Base-by-base conservation (phyloP, 176 grass and related monocot species). In the Cymbopogon citratus region DNA sequence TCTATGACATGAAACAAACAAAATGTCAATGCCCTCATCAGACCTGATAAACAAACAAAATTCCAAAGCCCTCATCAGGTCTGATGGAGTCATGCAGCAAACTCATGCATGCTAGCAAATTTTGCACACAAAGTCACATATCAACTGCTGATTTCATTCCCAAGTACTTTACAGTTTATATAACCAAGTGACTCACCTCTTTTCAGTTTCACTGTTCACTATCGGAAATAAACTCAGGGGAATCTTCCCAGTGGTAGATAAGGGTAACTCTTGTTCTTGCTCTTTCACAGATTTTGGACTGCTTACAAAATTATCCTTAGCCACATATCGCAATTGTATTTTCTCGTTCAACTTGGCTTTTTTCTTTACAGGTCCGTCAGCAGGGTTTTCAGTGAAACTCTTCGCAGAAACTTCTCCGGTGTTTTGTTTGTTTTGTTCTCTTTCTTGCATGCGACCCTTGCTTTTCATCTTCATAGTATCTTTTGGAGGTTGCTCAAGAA, bases 131-230 rank as follows among this genome's bases (percentile, higher is more conserved):
- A 39, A 51, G 15, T 35, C 10, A 15, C 27, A 74, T 74, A 75
- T 81, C 8, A 56, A 73, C 1, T 77, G 41, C 2, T 24, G 15
- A 75, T 25, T 75, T 61, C 2, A 59, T 56, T 72, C 26, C 27
- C 14, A 66, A 61, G 65, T 75, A 40, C 61, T 66, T 25, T 60
- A 54, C 2, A 54, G 51, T 54, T 52, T 68, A 85, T 76, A 85
- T 76, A 48, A 16, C 59, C 46, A 83, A 89, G 25, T 89, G 74
- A 81, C 85, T 89, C 79, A 98, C 95, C 75, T 89, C 54, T 83
- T 87, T 79, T 94, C 90, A 36, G 76, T 73, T 79, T 92, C 85
- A 48, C 62, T 83, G 82, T 87, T 83, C 75, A 91, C 91, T 54
- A 0, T 43, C 24, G 95, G 92, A 94, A 98, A 94, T 36, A 81